phyloP scores from a whole-genome alignment of 2,329 filamentous ascomycete species.

The Claviceps sp. region DNA sequence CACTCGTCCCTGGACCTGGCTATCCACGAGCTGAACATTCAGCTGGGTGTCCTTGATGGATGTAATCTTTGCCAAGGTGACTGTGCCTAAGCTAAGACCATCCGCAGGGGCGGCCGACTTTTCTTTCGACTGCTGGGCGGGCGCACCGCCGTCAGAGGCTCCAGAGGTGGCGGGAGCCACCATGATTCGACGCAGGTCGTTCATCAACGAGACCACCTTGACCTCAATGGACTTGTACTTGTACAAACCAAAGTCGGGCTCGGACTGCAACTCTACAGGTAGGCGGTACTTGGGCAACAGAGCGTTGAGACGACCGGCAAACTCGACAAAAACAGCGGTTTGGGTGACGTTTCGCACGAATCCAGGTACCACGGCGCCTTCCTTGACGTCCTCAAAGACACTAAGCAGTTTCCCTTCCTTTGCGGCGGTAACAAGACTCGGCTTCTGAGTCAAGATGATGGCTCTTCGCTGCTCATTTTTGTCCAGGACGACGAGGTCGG shows the following conservation, averaged over 20 bases:
- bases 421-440: conserved; percentile 63
- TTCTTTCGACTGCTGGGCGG: conserved; percentile 23
- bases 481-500: conserved; percentile 72
- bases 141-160: conserved; percentile 31
- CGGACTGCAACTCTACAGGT: conserved; percentile 50
- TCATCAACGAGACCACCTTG: conserved; percentile 60
- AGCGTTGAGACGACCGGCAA: conserved; percentile 62
- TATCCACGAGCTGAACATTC: conserved; percentile 74
- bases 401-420: conserved; percentile 60
- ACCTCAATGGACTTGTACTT: conserved; percentile 63
- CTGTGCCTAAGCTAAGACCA: conserved; percentile 59
- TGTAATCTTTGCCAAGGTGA: conserved; percentile 65
- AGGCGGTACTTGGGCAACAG: conserved; percentile 70
- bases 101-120: conserved; percentile 34
- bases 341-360: conserved; percentile 77
- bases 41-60: conserved; percentile 84
- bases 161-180: conserved; percentile 35
- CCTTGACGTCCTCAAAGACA: conserved; percentile 55
- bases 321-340: conserved; percentile 79
- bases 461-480: conserved; percentile 68
- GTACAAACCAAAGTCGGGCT: conserved; percentile 65
- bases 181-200: conserved; percentile 53
- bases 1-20: conserved; percentile 67
- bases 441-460: conserved; percentile 69
- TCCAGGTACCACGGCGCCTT: conserved; percentile 56